phyloP scores from a whole-genome alignment of 805 yeast genomes.

The Lipomyces mesembrius region DNA sequence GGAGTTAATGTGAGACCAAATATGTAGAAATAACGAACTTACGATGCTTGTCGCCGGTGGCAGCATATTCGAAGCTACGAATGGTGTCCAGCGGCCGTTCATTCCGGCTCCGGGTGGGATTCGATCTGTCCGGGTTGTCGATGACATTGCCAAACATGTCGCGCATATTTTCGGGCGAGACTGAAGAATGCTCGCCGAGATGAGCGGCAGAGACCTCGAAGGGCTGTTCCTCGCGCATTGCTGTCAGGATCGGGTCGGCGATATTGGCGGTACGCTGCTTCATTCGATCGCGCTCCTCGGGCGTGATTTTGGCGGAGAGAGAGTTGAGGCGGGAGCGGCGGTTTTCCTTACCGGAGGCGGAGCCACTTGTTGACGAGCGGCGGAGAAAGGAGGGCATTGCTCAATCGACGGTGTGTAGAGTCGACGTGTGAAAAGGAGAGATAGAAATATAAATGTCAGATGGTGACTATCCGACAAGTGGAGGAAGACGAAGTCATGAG shows the following conservation, averaged over 20 bases:
- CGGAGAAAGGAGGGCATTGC: conserved; percentile 18
- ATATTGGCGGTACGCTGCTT: conserved; percentile 34
- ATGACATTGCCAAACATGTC: conserved; percentile 90
- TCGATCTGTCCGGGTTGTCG: conserved; percentile 78
- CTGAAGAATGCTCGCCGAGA: conserved; percentile 48
- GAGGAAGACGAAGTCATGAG: too few relatives aligned
- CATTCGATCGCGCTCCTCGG: conserved; percentile 31
- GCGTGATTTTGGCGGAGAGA: conserved; percentile 14
- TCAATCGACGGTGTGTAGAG: neutral
- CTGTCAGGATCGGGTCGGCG: conserved; percentile 83
- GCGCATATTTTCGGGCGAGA: conserved; percentile 59
- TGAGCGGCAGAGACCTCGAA: conserved; percentile 66
- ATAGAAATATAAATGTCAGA: neutral
- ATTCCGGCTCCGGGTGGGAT: conserved; percentile 90
- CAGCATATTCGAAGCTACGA: conserved; percentile 88
- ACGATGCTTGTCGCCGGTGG: conserved; percentile 72
- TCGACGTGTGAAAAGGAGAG: neutral
- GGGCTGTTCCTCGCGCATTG: conserved; percentile 95
- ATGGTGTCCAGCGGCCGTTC: conserved; percentile 98
- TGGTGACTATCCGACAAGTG: too few relatives aligned
- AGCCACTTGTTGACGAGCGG: conserved; percentile 25
- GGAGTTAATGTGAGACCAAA: neutral
- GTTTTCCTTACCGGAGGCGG: neutral
- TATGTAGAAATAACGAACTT: conserved; percentile 13
- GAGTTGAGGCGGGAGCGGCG: conserved; percentile 7